Conservation (phyloP, 2,329 filamentous ascomycete genomes). For the Arachnomyces sp. region DNA sequence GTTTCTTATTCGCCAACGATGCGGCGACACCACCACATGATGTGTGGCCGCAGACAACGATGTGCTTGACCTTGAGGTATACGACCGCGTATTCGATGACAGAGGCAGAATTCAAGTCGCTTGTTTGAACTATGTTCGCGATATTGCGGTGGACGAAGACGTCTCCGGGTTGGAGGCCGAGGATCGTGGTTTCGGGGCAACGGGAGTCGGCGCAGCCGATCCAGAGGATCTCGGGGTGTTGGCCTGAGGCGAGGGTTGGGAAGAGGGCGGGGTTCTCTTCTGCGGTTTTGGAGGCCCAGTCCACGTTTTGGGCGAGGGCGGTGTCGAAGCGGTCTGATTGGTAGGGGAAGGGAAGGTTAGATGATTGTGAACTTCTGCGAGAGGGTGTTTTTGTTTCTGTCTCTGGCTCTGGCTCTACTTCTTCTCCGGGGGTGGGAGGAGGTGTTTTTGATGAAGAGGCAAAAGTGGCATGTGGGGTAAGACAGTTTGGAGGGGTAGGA, state of each 20-base stretch:
- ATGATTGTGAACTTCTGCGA: background rate
- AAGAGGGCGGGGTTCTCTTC: constrained; percentile 65
- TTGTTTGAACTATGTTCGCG: constrained; percentile 68
- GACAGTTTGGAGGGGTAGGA: too few relatives aligned
- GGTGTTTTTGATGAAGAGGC: too few relatives aligned
- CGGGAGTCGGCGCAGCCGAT: constrained; percentile 81
- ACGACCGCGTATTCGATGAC: constrained; percentile 74
- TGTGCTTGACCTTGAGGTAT: constrained; percentile 58
- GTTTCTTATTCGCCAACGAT: constrained; percentile 46
- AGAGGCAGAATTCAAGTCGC: constrained; percentile 64
- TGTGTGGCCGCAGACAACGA: constrained; percentile 55
- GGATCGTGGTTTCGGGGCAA: constrained; percentile 72
- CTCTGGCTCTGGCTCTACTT: too few relatives aligned
- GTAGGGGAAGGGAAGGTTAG: background rate
- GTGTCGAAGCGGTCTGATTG: constrained; percentile 52
- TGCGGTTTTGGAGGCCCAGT: constrained; percentile 59
- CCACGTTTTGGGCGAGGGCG: constrained; percentile 59
- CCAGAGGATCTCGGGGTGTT: constrained; percentile 61
- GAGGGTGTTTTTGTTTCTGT: too few relatives aligned
- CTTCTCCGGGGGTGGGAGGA: too few relatives aligned
- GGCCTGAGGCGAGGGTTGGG: constrained; percentile 56
- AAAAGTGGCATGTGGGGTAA: too few relatives aligned
- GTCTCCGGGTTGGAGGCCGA: constrained; percentile 70
- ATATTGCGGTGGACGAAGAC: constrained; percentile 89
- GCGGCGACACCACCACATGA: constrained; percentile 52